Base-by-base conservation (phyloP, 257 asterid species). In the Linaria vulgaris region DNA sequence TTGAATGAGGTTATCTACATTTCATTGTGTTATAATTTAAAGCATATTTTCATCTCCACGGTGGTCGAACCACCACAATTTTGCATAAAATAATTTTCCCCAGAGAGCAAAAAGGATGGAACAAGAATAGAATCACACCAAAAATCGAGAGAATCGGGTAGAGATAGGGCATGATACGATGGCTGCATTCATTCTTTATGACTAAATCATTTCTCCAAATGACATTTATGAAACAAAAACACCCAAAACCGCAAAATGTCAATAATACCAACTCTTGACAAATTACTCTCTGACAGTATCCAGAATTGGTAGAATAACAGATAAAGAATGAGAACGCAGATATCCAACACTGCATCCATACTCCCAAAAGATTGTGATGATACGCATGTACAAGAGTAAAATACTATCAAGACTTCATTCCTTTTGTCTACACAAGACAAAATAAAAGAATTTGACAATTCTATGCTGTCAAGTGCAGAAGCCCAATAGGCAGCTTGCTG, bases 281-380 rank as follows among this genome's bases (percentile, higher is more conserved):
- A n/a, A n/a, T n/a, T n/a, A n/a, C n/a, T n/a, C n/a, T n/a, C 25
- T 27, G 37, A 41, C 17, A 55, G 23, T 23, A 41, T 21, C 55
- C 30, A 24, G 47, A 37, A 31, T 66, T 61, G 16, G 43, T 61
- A 55, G 24, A 56, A 66, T 56, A 50, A 47, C 0, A 8, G 56
- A 65, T 52, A 22, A 63, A 56, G 70, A 63, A 71, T 72, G 59
- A 66, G 41, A 53, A 41, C 34, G 41, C 31, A 71, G 34, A 20
- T 44, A 46, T 44, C 43, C 9, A 44, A 62, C 48, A 31, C 34
- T 56, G 23, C 43, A 23, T 34, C 53, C 10, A 22, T 59, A 43
- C 31, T 55, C 70, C 17, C 46, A 61, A 52, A 23, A 55, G 16
- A 44, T 27, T 24, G 12, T 20, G 13, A 8, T n/a, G 2, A 54